A percentile compares a stretch with the other conserved stretches of the same genome.
Evolutionary conservation across 2,329 filamentous ascomycete genomes (phyloP).

Genomic region (Westerdykella ornata): DNA sequence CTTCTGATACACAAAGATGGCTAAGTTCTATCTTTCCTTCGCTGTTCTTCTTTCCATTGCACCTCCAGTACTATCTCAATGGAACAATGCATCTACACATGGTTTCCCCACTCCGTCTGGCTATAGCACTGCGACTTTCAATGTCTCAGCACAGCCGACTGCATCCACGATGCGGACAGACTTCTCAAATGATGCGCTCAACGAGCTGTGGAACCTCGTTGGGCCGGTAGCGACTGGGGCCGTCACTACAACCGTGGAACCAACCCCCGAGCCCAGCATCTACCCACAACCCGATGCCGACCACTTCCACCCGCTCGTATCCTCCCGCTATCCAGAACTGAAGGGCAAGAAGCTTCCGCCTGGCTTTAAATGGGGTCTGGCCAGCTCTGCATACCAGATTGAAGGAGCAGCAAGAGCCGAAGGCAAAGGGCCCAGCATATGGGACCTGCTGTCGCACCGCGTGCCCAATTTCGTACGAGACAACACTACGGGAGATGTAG

Average conservation of each 20-base stretch:
- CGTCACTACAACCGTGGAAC: constrained; percentile 38
- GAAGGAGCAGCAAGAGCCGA: constrained; percentile 41
- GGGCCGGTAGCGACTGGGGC: constrained; percentile 40
- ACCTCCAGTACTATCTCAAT: constrained; percentile 10
- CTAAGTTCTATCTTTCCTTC: constrained; percentile 11
- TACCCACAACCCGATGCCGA: constrained; percentile 35
- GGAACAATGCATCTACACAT: constrained; percentile 14
- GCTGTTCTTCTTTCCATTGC: constrained; percentile 12
- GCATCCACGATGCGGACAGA: constrained; percentile 39
- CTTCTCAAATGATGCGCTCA: constrained; percentile 44
- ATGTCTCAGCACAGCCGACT: constrained; percentile 41
- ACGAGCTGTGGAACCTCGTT: constrained; percentile 43
- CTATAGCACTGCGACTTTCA: constrained; percentile 35
- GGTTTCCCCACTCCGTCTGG: constrained; percentile 30
- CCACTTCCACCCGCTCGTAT: constrained; percentile 41
- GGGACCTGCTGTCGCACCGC: constrained; percentile 40
- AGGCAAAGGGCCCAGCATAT: constrained; percentile 41
- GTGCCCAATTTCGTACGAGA: constrained; percentile 39
- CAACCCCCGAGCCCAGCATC: constrained; percentile 39
- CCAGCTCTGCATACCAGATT: constrained; percentile 39
- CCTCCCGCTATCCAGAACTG: constrained; percentile 28
- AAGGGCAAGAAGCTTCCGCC: constrained; percentile 36
- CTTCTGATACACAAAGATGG: constrained; percentile 14
- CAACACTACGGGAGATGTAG: constrained; percentile 39
- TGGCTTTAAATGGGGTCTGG: constrained; percentile 41